These are phyloP conservation scores for Alternaria postmessia DNA, from an alignment of 2,329 filamentous ascomycete species.

Conservation along the genomic window DNA sequence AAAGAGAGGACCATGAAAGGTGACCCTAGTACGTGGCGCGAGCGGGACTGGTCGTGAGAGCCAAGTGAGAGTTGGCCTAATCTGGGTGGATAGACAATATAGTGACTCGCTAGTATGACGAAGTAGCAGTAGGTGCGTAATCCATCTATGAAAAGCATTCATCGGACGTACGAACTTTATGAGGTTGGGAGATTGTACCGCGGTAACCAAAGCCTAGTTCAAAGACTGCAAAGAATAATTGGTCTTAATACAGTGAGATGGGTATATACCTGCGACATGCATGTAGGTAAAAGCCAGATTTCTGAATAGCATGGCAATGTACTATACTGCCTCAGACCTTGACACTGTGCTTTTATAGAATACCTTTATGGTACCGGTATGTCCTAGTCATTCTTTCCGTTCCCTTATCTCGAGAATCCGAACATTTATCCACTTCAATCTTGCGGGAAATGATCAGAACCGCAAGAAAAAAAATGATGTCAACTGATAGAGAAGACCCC, in stretches of 20 bases:
- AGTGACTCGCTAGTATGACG: background rate
- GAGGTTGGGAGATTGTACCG: background rate
- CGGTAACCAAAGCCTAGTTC: background rate
- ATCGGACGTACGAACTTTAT: background rate
- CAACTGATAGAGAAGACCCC: background rate
- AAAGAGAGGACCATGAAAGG: background rate
- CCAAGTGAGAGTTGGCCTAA: background rate
- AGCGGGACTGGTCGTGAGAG: background rate
- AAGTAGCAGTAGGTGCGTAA: background rate
- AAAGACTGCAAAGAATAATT: too few species aligned
- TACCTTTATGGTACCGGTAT: background rate
- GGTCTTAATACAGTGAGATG: background rate
- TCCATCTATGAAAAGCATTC: background rate
- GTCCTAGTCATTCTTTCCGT: background rate
- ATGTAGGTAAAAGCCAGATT: background rate
- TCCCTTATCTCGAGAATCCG: background rate
- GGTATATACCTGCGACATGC: background rate
- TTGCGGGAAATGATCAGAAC: background rate
- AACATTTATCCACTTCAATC: background rate
- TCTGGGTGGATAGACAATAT: background rate
- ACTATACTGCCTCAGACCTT: background rate
- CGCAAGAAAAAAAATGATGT: background rate
- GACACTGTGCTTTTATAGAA: background rate
- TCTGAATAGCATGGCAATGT: background rate
- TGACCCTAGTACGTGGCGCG: background rate